Evolutionary conservation across 129 eudicot genomes (phyloP).

Genomic region (Dittrichia graveolens): DNA sequence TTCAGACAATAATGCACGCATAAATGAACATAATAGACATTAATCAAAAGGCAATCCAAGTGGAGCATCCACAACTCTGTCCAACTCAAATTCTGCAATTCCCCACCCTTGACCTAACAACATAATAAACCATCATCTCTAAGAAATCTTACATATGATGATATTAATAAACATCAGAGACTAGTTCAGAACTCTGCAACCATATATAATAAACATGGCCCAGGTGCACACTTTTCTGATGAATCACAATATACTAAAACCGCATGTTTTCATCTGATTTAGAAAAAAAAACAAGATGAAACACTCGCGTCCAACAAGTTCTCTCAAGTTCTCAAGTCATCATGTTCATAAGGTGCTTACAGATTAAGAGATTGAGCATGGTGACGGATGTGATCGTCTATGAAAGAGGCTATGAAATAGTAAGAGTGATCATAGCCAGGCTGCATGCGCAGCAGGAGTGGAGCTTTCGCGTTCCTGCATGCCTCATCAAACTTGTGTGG

Average conservation of each 20-base stretch:
- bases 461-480: conserved; percentile 66
- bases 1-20: conserved; percentile 9
- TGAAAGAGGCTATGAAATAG: conserved; percentile 81
- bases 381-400: conserved; percentile 96
- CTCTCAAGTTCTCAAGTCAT: conserved; percentile 9
- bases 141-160: conserved; percentile 26
- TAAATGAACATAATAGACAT: neutral
- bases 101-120: conserved; percentile 47
- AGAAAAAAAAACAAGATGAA: conserved; percentile 26
- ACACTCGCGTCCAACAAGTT: conserved; percentile 27
- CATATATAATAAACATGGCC: conserved; percentile 28
- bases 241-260: conserved; percentile 16
- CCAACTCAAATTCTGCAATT: conserved; percentile 38
- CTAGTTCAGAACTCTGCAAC: conserved; percentile 41
- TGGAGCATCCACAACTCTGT: conserved; percentile 33
- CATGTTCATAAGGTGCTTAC: conserved; percentile 36
- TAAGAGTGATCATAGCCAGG: conserved; percentile 98
- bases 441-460: conserved; percentile 76
- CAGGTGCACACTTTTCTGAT: conserved; percentile 39
- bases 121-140: conserved; percentile 35
- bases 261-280: conserved; percentile 29
- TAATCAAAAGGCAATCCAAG: conserved; percentile 11
- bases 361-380: conserved; percentile 92
- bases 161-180: conserved; percentile 16
- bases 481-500: conserved; percentile 90